Percentiles rank a stretch among this genome's conserved stretches.
phyloP scores from a whole-genome alignment of 176 grass and related monocot genomes.

The Metroxylon sagu region DNA sequence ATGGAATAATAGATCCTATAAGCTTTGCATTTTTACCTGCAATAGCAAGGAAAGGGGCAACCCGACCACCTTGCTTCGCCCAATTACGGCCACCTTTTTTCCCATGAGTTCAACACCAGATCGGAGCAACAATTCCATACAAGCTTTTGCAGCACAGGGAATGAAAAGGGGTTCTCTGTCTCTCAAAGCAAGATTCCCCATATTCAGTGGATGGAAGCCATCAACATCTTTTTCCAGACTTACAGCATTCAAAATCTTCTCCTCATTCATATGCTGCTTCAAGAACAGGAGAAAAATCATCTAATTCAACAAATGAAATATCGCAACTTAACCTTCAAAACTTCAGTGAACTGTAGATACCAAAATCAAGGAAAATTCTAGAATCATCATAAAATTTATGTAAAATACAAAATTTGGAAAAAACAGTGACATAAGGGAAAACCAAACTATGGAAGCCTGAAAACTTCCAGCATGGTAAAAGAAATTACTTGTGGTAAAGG shows the following conservation, averaged over 20 bases:
- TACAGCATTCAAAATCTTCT: conserved; percentile 58
- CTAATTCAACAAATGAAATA: no score
- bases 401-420: neutral
- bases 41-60: conserved; percentile 83
- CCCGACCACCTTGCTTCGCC: conserved; percentile 93
- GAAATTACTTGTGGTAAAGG: conserved; percentile 72
- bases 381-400: no score
- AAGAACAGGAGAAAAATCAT: no score
- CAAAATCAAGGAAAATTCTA: no score
- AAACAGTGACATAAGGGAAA: neutral
- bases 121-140: conserved; percentile 62
- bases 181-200: conserved; percentile 81
- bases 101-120: conserved; percentile 63
- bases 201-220: conserved; percentile 84
- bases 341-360: no score
- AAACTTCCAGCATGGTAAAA: conserved; percentile 5
- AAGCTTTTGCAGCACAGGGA: conserved; percentile 87
- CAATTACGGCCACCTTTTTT: conserved; percentile 80
- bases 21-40: conserved; percentile 40
- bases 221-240: conserved; percentile 87
- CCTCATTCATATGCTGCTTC: conserved; percentile 76
- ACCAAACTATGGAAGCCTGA: neutral
- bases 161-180: conserved; percentile 65
- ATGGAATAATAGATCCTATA: neutral
- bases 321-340: no score